Evolutionary conservation across 106 monocot species (phyloP).

Genomic region (Dendrobium officinale): DNA sequence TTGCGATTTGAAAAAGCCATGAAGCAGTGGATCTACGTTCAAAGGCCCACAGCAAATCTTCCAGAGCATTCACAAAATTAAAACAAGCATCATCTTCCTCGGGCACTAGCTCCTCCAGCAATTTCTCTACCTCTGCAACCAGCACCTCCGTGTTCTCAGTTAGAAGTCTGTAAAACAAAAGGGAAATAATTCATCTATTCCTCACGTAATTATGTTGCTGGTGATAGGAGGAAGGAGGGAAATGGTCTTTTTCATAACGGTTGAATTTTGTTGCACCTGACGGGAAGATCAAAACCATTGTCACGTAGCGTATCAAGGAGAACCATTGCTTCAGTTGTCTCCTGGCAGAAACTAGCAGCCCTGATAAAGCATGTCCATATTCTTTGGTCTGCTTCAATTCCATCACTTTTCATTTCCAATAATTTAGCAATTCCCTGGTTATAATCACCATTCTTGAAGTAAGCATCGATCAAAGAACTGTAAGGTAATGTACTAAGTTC

Average conservation of each 20-base stretch:
- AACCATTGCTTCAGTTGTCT: conserved; percentile 49
- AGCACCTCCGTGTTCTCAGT: conserved; percentile 49
- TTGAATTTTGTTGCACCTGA: conserved; percentile 36
- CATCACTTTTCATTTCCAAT: conserved; percentile 67
- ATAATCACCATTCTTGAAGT: conserved; percentile 77
- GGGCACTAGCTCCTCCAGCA: conserved; percentile 52
- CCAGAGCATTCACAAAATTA: conserved; percentile 91
- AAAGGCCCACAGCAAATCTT: conserved; percentile 96
- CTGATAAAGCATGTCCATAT: conserved; percentile 96
- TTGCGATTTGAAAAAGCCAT: conserved; percentile 91
- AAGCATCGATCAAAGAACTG: conserved; percentile 91
- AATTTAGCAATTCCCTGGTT: conserved; percentile 56
- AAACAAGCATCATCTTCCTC: conserved; percentile 78
- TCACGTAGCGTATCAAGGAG: conserved; percentile 56
- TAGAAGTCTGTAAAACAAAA: conserved; percentile 49
- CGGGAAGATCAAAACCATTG: conserved; percentile 79
- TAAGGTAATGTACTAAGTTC: conserved; percentile 70
- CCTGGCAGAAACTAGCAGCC: conserved; percentile 82
- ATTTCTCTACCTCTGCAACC: conserved; percentile 46
- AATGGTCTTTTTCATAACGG: background rate
- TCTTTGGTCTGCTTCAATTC: conserved; percentile 75
- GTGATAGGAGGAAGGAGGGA: background rate
- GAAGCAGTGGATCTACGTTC: conserved; percentile 82
- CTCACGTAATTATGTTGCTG: background rate
- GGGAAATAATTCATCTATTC: background rate